Evolutionary conservation across 495 filamentous ascomycete species (phyloP).

Genomic region (Aspergillus avenaceus): DNA sequence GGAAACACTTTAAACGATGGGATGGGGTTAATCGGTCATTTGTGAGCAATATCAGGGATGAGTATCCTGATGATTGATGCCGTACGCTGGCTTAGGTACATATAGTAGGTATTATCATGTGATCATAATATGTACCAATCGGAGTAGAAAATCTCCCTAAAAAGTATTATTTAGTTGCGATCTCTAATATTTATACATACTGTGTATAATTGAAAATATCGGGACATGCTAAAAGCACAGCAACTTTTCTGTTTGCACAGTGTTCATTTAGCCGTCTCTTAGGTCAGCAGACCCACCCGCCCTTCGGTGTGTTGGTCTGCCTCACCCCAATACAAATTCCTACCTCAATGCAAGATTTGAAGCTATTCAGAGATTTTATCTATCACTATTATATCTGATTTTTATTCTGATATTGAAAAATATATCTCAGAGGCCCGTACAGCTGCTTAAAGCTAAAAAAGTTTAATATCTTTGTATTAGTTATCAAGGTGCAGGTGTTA

Average conservation of each 20-base stretch:
- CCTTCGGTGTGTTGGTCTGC: background rate
- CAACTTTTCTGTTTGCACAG: no score
- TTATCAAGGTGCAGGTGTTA: no score
- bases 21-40: conserved; percentile 62
- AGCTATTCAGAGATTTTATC: background rate
- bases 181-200: no score
- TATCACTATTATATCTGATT: background rate
- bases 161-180: no score
- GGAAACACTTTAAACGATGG: conserved; percentile 87
- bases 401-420: background rate
- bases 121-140: no score
- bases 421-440: background rate
- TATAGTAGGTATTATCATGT: no score
- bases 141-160: no score
- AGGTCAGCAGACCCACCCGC: background rate
- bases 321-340: background rate
- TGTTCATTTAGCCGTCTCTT: background rate
- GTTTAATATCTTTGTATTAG: background rate
- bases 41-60: conserved; percentile 79
- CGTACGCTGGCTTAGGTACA: no score
- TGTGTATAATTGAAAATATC: no score
- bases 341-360: background rate
- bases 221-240: no score
- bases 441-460: background rate
- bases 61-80: conserved; percentile 85